phyloP scores from a whole-genome alignment of 2,329 filamentous ascomycete species.

The Domatiomyces globalis region DNA sequence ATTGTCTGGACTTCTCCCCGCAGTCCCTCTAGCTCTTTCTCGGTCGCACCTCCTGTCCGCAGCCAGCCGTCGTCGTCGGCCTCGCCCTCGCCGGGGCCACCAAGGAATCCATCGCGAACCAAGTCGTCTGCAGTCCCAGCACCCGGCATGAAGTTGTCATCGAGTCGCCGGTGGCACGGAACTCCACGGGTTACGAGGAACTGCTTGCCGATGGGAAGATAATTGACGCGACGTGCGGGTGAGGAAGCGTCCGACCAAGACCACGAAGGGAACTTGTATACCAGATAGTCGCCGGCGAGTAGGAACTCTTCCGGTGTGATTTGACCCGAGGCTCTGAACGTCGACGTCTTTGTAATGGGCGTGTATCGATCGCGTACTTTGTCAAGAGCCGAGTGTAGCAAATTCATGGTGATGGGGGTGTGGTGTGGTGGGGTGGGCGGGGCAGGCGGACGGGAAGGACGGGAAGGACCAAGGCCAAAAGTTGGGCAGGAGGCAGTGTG shows the following conservation, averaged over 20 bases:
- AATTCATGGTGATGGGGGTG: constrained; percentile 50
- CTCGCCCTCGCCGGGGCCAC: constrained; percentile 33
- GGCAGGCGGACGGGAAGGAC: background rate
- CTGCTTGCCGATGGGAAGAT: constrained; percentile 82
- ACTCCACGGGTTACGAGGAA: constrained; percentile 90
- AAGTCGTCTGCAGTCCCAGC: constrained; percentile 75
- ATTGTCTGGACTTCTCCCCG: constrained; percentile 72
- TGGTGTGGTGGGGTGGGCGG: background rate
- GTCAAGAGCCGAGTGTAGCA: constrained; percentile 84
- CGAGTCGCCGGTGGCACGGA: constrained; percentile 78
- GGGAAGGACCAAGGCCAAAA: background rate
- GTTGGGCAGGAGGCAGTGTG: background rate
- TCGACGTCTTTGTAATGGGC: constrained; percentile 77
- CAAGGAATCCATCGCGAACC: constrained; percentile 59
- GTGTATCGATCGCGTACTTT: constrained; percentile 84
- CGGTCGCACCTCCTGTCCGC: constrained; percentile 61
- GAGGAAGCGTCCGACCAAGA: constrained; percentile 83
- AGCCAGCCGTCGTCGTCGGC: constrained; percentile 66
- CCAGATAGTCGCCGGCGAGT: constrained; percentile 87
- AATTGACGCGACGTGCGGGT: constrained; percentile 60
- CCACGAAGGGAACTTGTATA: constrained; percentile 99
- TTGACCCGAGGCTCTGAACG: constrained; percentile 83
- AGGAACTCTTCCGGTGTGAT: constrained; percentile 97
- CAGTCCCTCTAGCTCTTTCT: constrained; percentile 52
- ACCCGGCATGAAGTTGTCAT: constrained; percentile 84